Evolutionary conservation across 768 basidiomycete species (phyloP).

Genomic region (Hydnomerulius pinastri): DNA sequence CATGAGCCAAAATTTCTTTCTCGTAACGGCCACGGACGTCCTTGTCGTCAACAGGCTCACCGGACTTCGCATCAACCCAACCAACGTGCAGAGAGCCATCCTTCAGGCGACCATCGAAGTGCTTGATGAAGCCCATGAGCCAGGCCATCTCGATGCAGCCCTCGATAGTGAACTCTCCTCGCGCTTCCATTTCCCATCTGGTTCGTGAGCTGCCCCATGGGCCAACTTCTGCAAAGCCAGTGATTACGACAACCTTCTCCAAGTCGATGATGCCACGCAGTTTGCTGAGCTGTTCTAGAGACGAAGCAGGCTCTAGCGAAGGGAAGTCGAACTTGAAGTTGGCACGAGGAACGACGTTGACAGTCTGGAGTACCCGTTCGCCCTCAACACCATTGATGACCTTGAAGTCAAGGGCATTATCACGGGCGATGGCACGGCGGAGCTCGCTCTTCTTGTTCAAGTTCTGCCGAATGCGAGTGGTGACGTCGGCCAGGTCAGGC

Average conservation of each 20-base stretch:
- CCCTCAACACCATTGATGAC: conserved; percentile 86
- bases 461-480: conserved; percentile 77
- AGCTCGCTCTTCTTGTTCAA: conserved; percentile 88
- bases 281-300: conserved; percentile 71
- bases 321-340: conserved; percentile 99
- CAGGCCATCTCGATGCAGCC: conserved; percentile 99
- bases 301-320: conserved; percentile 66
- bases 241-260: conserved; percentile 94
- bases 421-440: conserved; percentile 89
- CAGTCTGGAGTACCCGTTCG: conserved; percentile 88
- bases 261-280: conserved; percentile 90
- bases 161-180: conserved; percentile 95
- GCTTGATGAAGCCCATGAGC: conserved; percentile 99
- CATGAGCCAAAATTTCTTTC: conserved; percentile 87
- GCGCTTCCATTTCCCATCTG: conserved; percentile 99
- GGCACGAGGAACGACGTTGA: conserved; percentile 92
- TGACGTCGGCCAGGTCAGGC: conserved; percentile 92
- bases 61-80: conserved; percentile 95
- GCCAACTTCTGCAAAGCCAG: conserved; percentile 96
- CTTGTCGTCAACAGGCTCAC: conserved; percentile 96
- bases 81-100: conserved; percentile 92
- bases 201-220: conserved; percentile 99
- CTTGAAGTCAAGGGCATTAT: conserved; percentile 97
- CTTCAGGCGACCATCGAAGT: conserved; percentile 96
- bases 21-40: conserved; percentile 94